These are phyloP conservation scores for Neofusicoccum sp. DNA, from an alignment of 2,329 filamentous ascomycete species.

Conservation along the genomic window DNA sequence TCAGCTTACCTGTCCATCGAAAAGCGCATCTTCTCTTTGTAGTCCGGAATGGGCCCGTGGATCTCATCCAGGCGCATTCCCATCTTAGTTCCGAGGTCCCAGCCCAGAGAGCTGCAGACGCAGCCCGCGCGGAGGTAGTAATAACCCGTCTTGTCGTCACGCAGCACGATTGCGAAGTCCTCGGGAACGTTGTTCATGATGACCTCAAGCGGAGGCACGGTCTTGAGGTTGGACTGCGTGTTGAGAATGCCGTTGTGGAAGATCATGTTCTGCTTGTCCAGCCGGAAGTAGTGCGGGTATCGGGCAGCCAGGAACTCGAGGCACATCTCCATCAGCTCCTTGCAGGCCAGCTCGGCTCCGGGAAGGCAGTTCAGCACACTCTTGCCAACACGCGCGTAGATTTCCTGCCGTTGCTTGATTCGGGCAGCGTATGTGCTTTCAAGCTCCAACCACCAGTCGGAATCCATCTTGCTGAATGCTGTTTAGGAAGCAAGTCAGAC, in stretches of 20 bases:
- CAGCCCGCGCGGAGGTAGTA: constrained; percentile 77
- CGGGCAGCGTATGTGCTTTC: constrained; percentile 71
- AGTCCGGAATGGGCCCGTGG: constrained; percentile 75
- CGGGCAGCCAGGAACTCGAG: constrained; percentile 77
- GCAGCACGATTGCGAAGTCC: constrained; percentile 77
- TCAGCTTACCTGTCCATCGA: constrained; percentile 74
- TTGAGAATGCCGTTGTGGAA: constrained; percentile 71
- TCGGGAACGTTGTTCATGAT: constrained; percentile 80
- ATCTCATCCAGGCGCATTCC: constrained; percentile 71
- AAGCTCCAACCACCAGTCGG: constrained; percentile 88
- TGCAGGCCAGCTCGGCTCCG: constrained; percentile 76
- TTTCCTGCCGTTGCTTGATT: constrained; percentile 67
- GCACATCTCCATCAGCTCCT: constrained; percentile 86
- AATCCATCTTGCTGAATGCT: constrained; percentile 78
- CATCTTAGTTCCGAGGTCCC: constrained; percentile 76
- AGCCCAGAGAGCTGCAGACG: constrained; percentile 78
- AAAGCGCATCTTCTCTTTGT: constrained; percentile 84
- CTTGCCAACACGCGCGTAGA: constrained; percentile 66
- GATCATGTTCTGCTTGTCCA: constrained; percentile 56
- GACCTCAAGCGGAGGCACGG: constrained; percentile 67
- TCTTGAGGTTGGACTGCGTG: constrained; percentile 62
- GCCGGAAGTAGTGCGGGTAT: constrained; percentile 74
- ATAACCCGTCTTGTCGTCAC: constrained; percentile 69
- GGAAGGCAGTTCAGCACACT: constrained; percentile 69
- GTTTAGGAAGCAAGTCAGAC: background rate